Base-by-base conservation (phyloP, 2,329 filamentous ascomycete species). In the Verticillium isaacii region DNA sequence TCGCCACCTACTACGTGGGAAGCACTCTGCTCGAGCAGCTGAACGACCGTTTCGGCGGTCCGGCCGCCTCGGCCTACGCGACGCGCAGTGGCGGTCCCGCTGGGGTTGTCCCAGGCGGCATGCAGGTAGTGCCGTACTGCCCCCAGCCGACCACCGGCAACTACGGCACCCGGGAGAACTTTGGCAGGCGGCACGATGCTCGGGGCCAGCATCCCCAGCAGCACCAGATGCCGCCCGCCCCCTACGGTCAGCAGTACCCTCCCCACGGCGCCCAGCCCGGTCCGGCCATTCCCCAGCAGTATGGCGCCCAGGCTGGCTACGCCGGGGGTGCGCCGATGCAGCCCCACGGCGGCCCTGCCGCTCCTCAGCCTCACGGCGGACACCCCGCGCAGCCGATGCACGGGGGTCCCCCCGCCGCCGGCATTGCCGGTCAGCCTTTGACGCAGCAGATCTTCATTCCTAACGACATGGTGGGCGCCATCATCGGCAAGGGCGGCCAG, bases 381-480 rank as follows among this genome's bases (percentile, higher is more conserved):
- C 80, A 80, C 60, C 73, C 74, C 34, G 87, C 89, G 32, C 90
- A 91, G 71, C 90, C 92, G 9, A 89, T 93, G 79, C 86, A 89
- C 66, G 86, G 86, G 19, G 86, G 75, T 55, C 87, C 77, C 83
- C 72, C 75, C 5, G 79, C 76, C 14, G 76, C 77, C 29, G 71
- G 66, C 19, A 74, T 93, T 70, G 89, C 90, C 50, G 92, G 91
- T 59, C 89, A 92, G 66, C 92, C 93, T 58, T 82, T 98, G 71
- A 99, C 95, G 3, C 95, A 99, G 77, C 95, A 99, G 77, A 99
- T 99, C 68, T 99, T 91, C 79, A 99, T 99, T 70, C 95, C 95
- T 62, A 99, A 99, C 74, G 95, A 99, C 72, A 98, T 99, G 95
- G 95, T 99, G 60, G 95, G 95, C 66, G 95, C 95, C 61, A 99